Evolutionary conservation across 2,329 filamentous ascomycete genomes (phyloP).

Genomic region (Tolypocladium cylindrosporum): DNA sequence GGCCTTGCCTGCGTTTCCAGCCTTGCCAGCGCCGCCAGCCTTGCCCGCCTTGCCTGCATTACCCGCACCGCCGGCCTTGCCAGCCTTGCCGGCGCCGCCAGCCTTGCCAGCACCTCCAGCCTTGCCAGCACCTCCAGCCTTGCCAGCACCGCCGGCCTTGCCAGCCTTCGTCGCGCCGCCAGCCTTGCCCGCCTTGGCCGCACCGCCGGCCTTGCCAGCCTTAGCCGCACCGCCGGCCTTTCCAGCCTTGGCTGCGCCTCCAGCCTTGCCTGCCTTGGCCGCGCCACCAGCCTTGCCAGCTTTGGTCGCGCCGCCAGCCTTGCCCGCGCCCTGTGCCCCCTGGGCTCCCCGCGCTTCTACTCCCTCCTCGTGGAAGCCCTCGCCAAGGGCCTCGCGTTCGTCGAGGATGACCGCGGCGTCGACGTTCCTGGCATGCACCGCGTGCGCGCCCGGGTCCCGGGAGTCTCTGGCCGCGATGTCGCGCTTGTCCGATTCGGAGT

Average conservation of each 20-base stretch:
- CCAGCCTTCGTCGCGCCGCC: too few relatives aligned
- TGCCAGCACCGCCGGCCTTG: background rate
- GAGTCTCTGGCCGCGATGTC: background rate
- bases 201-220: background rate
- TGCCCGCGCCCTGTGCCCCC: background rate
- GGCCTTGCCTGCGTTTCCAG: background rate
- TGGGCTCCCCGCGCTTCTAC: background rate
- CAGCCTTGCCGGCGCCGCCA: background rate
- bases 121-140: background rate
- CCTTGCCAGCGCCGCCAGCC: background rate
- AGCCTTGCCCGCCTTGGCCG: background rate
- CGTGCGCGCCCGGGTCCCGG: background rate
- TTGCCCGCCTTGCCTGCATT: background rate
- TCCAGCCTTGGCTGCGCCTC: background rate
- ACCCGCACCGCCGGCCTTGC: too few relatives aligned
- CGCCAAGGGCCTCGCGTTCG: background rate
- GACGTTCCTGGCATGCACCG: background rate
- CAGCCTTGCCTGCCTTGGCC: background rate
- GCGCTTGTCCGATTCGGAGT: background rate
- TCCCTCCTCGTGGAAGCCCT: background rate
- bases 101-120: background rate
- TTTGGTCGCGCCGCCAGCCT: background rate
- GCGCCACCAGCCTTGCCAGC: background rate
- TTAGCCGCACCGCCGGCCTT: too few relatives aligned
- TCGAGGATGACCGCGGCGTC: background rate